Percentiles rank a stretch among this genome's conserved stretches.
Evolutionary conservation across 495 filamentous ascomycete genomes (phyloP).

Genomic region (Daldinia childiae): DNA sequence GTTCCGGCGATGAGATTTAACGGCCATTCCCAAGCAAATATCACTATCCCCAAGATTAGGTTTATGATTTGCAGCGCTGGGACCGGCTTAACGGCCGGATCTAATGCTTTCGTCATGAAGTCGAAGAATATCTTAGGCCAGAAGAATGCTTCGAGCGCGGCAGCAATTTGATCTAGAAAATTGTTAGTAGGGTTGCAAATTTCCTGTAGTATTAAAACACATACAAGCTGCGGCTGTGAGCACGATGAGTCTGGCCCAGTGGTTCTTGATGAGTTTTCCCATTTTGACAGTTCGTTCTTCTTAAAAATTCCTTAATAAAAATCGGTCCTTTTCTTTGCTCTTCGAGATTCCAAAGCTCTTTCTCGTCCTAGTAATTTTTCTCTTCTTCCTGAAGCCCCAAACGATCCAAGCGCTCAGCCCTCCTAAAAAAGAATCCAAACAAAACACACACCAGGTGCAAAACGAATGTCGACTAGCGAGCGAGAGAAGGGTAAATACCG

Average conservation of each 20-base stretch:
- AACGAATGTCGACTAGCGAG: conserved; percentile 38
- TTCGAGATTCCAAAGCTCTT: conserved; percentile 32
- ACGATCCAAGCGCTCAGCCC: conserved; percentile 32
- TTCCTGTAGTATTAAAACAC: conserved; percentile 48
- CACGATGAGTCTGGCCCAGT: conserved; percentile 94
- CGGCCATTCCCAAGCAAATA: conserved; percentile 93
- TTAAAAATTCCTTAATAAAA: conserved; percentile 25
- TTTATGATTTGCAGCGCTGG: conserved; percentile 96
- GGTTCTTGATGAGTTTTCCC: conserved; percentile 99
- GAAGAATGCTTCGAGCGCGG: conserved; percentile 87
- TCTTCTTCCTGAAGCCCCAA: conserved; percentile 38
- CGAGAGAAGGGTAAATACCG: conserved; percentile 4
- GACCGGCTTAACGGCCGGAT: conserved; percentile 82
- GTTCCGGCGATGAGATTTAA: conserved; percentile 72
- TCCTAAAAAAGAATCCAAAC: conserved; percentile 35
- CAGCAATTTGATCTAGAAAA: conserved; percentile 80
- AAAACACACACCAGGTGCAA: conserved; percentile 22
- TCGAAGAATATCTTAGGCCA: conserved; percentile 99
- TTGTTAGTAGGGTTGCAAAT: conserved; percentile 44
- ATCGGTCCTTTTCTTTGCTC: conserved; percentile 28
- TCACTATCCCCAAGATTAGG: conserved; percentile 84
- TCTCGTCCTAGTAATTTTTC: conserved; percentile 28
- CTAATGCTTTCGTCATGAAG: conserved; percentile 90
- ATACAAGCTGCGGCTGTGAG: conserved; percentile 84
- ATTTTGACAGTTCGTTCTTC: conserved; percentile 62